These are phyloP conservation scores for Suillus weaverae DNA, from an alignment of 768 basidiomycete genomes.

Conservation along the genomic window DNA sequence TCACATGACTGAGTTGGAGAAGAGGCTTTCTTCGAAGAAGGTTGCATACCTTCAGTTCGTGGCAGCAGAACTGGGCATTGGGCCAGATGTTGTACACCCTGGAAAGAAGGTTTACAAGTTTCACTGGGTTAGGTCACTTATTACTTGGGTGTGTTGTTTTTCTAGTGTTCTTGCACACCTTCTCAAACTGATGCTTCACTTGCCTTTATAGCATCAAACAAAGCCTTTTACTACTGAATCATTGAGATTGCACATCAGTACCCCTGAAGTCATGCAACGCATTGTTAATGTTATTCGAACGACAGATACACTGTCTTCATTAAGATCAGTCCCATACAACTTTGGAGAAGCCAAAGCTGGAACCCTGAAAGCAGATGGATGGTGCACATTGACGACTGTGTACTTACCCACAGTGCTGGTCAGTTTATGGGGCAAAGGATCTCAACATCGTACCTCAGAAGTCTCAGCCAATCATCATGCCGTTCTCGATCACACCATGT, in stretches of 20 bases:
- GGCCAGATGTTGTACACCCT: neutral
- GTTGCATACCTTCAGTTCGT: neutral
- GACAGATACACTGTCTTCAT: conserved; percentile 12
- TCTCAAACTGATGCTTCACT: too few relatives aligned
- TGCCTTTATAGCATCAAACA: conserved; percentile 3
- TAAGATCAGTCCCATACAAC: conserved; percentile 18
- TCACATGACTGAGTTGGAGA: neutral
- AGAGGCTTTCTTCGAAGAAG: conserved; percentile 3
- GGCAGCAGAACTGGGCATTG: neutral
- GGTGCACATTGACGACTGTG: conserved; percentile 29
- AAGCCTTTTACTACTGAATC: conserved; percentile 3
- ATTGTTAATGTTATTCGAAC: conserved; percentile 8
- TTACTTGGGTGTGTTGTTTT: too few relatives aligned
- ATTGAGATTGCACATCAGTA: neutral
- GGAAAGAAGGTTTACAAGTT: too few relatives aligned
- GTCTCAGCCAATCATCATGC: neutral
- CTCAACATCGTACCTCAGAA: neutral
- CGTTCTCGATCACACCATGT: conserved; percentile 31
- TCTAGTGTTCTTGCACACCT: too few relatives aligned
- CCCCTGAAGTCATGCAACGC: neutral
- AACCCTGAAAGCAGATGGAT: conserved; percentile 39
- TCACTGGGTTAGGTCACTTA: conserved; percentile 7
- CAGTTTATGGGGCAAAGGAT: conserved; percentile 29
- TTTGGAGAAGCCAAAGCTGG: conserved; percentile 28
- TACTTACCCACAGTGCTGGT: conserved; percentile 37